phyloP scores from a whole-genome alignment of 345 rosid species.

The Citrus australasica region DNA sequence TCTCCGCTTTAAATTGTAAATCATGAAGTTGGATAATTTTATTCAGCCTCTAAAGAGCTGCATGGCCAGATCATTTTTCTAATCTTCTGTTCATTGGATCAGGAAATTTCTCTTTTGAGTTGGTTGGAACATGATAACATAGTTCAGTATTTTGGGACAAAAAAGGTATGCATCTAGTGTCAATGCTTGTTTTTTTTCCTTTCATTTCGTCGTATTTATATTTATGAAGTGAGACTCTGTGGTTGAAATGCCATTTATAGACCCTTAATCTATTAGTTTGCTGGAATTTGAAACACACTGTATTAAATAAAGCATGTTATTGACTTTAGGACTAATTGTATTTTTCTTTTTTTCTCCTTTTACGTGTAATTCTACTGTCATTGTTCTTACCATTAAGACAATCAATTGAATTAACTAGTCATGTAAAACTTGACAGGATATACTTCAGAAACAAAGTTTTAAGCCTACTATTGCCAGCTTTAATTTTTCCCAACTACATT shows the following conservation, averaged over 20 bases:
- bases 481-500: not conserved
- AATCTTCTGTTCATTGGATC: constrained; percentile 11
- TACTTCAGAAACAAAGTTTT: not conserved
- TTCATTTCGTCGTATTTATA: not conserved
- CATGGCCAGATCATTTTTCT: not conserved
- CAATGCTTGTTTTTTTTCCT: not conserved
- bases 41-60: not conserved
- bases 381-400: not conserved
- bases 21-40: not conserved
- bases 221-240: not conserved
- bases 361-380: not conserved
- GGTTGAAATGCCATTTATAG: not conserved
- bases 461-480: not conserved
- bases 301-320: not conserved
- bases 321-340: not conserved
- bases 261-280: not conserved
- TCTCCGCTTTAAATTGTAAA: not conserved
- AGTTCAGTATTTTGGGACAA: constrained; percentile 75
- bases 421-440: not conserved
- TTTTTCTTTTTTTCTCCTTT: not conserved
- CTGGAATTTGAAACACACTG: not conserved
- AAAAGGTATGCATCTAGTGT: constrained; percentile 44
- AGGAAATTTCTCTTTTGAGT: constrained; percentile 84
- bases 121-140: constrained; percentile 83
- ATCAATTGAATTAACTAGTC: not conserved